Base-by-base conservation (phyloP, 805 yeast species). In the Wickerhamiella australiensis region DNA sequence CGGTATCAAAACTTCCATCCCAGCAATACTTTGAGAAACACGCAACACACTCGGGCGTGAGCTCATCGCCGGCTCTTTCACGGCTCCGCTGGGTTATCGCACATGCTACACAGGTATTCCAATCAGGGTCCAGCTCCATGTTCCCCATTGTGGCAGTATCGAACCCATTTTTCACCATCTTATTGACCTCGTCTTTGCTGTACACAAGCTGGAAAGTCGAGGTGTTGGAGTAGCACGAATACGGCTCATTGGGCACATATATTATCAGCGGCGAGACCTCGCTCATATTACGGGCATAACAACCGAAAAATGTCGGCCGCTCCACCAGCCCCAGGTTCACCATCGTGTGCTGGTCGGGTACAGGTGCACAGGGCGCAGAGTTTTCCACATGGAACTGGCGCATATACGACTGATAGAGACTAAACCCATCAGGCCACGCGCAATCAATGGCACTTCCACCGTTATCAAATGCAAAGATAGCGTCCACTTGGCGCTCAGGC, bases 271-370 rank as follows among this genome's bases (percentile, higher is more conserved):
- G 69, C 2, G 94, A 94, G 31, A 82, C 68, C 12, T 64, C 66
- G 2, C 86, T 77, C 60, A 82, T 66, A 59, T 83, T 82, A 1
- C 65, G 56, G 3, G 84, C 72, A 60, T 82, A 74, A 65, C 95
- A 85, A 29, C 95, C 95, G 62, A 86, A 86, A 68, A 86, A 85
- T 0, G 82, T 72, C 46, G 95, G 94, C 53, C 67, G 73, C 8
- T 79, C 69, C 13, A 85, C 80, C 54, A 85, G 69, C 51, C 82
- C 82, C 54, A 68, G 57, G 52, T 73, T 72, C 22, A 76, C 59
- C 63, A 85, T 82, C 0, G 87, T 74, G 41, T 71, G 65, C 23
- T 62, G 67, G 61, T 78, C 88, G 11, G 95, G 95, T 49, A 85
- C 88, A 56, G 82, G 76, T 8, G 95, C 94, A 72, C 82, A 83